These are phyloP conservation scores for Citrullus amarus DNA, from an alignment of 306 rosid species.

Conservation along the genomic window DNA sequence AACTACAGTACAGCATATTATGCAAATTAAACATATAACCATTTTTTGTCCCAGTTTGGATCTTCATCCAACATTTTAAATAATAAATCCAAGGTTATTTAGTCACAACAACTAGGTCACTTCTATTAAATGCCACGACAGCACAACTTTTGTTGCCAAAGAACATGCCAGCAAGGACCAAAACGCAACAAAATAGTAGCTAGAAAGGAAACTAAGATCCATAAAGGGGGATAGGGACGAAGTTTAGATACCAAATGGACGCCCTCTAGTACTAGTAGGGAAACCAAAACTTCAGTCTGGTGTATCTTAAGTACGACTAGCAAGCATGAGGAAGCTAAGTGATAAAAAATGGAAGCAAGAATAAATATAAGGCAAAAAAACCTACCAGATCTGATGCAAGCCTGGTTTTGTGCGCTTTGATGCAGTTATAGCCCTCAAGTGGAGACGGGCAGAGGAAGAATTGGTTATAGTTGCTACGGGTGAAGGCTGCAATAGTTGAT, in stretches of 20 bases:
- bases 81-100: neutral
- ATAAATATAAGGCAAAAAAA: neutral
- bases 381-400: slow-evolving; percentile 79
- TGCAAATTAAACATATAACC: neutral
- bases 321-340: neutral
- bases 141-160: neutral
- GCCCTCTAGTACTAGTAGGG: neutral
- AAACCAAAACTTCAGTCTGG: neutral
- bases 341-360: slow-evolving; percentile 6
- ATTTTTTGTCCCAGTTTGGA: neutral
- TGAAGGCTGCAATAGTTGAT: slow-evolving; percentile 82
- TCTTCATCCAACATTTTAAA: neutral
- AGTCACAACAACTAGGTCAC: neutral
- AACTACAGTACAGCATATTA: neutral
- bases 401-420: slow-evolving; percentile 74
- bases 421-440: slow-evolving; percentile 90
- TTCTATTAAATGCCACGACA: neutral
- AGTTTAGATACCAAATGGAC: neutral
- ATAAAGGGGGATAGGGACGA: neutral
- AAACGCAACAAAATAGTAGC: neutral
- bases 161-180: neutral
- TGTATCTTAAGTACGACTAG: neutral
- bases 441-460: slow-evolving; percentile 71
- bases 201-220: neutral
- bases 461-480: slow-evolving; percentile 73